Evolutionary conservation across 2,329 filamentous ascomycete species (phyloP).

Genomic region (Berkeleyomyces basicola): DNA sequence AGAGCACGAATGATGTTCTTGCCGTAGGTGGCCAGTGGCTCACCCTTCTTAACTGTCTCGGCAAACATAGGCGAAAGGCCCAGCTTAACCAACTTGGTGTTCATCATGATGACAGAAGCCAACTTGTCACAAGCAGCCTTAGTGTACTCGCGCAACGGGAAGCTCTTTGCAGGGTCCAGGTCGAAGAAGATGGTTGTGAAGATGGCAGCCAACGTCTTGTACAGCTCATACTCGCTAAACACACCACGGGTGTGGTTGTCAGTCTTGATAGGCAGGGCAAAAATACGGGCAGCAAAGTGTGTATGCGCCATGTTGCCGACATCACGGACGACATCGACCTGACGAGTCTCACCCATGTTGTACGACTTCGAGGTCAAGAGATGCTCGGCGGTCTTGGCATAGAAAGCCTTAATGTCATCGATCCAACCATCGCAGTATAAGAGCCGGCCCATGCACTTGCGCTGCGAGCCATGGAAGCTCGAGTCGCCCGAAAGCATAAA

Average conservation of each 20-base stretch:
- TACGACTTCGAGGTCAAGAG: slow-evolving; percentile 49
- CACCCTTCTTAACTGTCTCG: slow-evolving; percentile 31
- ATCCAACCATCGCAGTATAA: slow-evolving; percentile 47
- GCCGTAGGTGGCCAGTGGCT: slow-evolving; percentile 46
- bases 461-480: slow-evolving; percentile 31
- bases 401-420: slow-evolving; percentile 48
- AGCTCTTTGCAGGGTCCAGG: slow-evolving; percentile 49
- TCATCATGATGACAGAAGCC: slow-evolving; percentile 43
- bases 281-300: slow-evolving; percentile 44
- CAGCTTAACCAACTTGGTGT: slow-evolving; percentile 41
- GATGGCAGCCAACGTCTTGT: slow-evolving; percentile 46
- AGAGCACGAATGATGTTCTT: slow-evolving; percentile 47
- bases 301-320: slow-evolving; percentile 52
- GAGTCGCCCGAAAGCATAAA: slow-evolving; percentile 41
- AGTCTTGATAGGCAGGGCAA: slow-evolving; percentile 52
- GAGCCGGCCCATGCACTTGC: slow-evolving; percentile 36
- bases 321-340: slow-evolving; percentile 56
- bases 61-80: slow-evolving; percentile 38
- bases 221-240: slow-evolving; percentile 38
- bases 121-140: slow-evolving; percentile 41
- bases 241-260: slow-evolving; percentile 40
- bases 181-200: slow-evolving; percentile 51
- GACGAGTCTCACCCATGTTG: slow-evolving; percentile 34
- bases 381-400: slow-evolving; percentile 41
- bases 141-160: slow-evolving; percentile 42